Evolutionary conservation across 108 stramenopile genomes (phyloP), one percentile per base, ranked within the genome.

Genomic region (Mediolabrus comicus): DNA sequence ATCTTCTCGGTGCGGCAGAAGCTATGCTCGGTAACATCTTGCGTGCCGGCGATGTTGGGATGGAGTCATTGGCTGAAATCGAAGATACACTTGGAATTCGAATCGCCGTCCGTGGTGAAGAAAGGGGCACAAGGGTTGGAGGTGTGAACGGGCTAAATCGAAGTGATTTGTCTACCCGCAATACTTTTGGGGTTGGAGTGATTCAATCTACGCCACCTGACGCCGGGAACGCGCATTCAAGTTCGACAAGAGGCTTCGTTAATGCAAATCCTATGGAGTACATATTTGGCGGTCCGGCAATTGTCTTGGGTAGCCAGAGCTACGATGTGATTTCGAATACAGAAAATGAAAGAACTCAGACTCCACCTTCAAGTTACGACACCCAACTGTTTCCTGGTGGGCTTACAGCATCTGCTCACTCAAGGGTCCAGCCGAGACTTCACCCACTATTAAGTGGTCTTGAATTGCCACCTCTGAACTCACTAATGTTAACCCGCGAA

Each of bases 331-430:
- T 52, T 9, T 9, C 41, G 16, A 35, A 51, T 55, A 75, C 69
- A 59, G 34, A 51, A 10, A 62, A 83, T 43, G 57, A 61, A 24
- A 14, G 22, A 27, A n/a, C 59, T 36, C 53, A 67, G 13, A 43
- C 38, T 26, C 53, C 67, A 6, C 59, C 72, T 59, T 72, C 82
- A 28, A 66, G 75, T 62, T 61, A 73, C 46, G 86, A 86, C 36
- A 74, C 77, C 26, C 83, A 87, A 36, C 82, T 94, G 9, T 94
- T 94, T 51, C 92, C 92, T 13, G 87, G 83, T 34, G 92, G 92
- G 16, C 74, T 89, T 16, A 82, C 85, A 3, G 76, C 87, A n/a
- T 84, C 85, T 25, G 79, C 88, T 8, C 86, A 87, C 43, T 69
- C 85, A 14, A 65, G 75, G 32, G 78, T 73, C 17, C 69, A 69